These are phyloP conservation scores for Alternaria brassicicola DNA, from an alignment of 2,329 filamentous ascomycete species.

Conservation along the genomic window DNA sequence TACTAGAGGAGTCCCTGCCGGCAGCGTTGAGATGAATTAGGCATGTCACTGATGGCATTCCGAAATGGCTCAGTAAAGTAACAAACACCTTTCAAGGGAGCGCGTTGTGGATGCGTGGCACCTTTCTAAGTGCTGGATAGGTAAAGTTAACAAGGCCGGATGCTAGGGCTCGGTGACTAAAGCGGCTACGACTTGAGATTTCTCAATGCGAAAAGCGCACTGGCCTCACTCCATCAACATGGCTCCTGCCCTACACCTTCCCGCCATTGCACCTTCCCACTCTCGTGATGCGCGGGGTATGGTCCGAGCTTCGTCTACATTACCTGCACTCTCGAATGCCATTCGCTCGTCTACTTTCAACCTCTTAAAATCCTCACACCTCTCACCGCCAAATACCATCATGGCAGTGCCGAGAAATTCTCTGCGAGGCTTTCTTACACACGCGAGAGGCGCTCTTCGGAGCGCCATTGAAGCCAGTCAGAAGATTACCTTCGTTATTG, in stretches of 20 bases:
- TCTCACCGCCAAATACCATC: constrained; percentile 21
- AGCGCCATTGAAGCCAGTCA: constrained; percentile 49
- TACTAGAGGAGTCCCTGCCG: constrained; percentile 59
- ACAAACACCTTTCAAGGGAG: not conserved
- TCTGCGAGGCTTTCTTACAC: constrained; percentile 53
- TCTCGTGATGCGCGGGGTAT: constrained; percentile 14
- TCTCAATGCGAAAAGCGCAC: not conserved
- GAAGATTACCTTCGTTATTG: constrained; percentile 58
- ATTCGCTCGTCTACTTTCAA: constrained; percentile 3
- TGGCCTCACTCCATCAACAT: not conserved
- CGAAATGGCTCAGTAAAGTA: not conserved
- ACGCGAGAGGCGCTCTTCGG: constrained; percentile 53
- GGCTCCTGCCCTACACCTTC: not conserved
- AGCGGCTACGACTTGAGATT: not conserved
- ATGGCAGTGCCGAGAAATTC: constrained; percentile 56
- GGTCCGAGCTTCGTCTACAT: constrained; percentile 23
- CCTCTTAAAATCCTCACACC: constrained; percentile 2
- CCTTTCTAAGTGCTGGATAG: constrained; percentile 13
- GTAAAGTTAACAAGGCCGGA: constrained; percentile 6
- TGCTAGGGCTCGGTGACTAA: not conserved
- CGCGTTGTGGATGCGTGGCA: not conserved
- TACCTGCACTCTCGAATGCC: constrained; percentile 11
- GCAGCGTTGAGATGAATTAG: constrained; percentile 56
- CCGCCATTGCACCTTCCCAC: not conserved
- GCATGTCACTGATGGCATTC: not conserved